These are phyloP conservation scores for Pythium pectinolyticum DNA, from an alignment of 352 stramenopile genomes.

Conservation along the genomic window DNA sequence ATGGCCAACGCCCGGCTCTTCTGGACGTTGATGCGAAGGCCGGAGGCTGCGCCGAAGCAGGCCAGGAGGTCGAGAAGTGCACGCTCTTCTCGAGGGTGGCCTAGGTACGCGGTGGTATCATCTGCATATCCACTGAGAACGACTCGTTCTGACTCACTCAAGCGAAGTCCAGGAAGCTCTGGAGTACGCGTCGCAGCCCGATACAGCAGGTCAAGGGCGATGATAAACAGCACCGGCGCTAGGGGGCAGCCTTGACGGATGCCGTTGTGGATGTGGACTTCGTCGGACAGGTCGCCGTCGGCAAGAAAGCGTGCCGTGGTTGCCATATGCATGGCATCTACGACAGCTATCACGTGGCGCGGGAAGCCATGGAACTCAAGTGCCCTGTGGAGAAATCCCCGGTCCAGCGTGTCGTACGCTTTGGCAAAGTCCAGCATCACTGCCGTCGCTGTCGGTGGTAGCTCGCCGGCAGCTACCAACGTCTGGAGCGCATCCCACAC, in stretches of 20 bases:
- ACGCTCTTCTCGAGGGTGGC: not conserved
- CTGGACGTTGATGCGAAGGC: not conserved
- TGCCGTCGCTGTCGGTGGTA: not conserved
- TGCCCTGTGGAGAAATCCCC: not conserved
- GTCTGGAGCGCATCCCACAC: slow-evolving; percentile 3
- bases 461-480: not conserved
- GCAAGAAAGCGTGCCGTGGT: slow-evolving; percentile 1
- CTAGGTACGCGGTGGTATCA: not conserved
- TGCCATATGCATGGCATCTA: slow-evolving; percentile 1
- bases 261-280: not conserved
- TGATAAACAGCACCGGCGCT: slow-evolving; percentile 4
- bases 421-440: slow-evolving; percentile 19
- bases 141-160: not conserved
- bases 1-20: slow-evolving; percentile 2
- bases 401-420: slow-evolving; percentile 13
- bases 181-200: not conserved
- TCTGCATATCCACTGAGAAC: not conserved
- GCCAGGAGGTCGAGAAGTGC: not conserved
- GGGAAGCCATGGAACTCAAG: not conserved
- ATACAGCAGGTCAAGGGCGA: slow-evolving; percentile 2
- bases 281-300: not conserved
- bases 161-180: not conserved
- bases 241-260: slow-evolving; percentile 13
- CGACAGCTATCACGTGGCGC: not conserved
- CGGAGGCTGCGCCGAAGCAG: not conserved